Evolutionary conservation across 805 yeast species (phyloP), one percentile per base, ranked within the genome.

Genomic region (Myxozyma neglecta): DNA sequence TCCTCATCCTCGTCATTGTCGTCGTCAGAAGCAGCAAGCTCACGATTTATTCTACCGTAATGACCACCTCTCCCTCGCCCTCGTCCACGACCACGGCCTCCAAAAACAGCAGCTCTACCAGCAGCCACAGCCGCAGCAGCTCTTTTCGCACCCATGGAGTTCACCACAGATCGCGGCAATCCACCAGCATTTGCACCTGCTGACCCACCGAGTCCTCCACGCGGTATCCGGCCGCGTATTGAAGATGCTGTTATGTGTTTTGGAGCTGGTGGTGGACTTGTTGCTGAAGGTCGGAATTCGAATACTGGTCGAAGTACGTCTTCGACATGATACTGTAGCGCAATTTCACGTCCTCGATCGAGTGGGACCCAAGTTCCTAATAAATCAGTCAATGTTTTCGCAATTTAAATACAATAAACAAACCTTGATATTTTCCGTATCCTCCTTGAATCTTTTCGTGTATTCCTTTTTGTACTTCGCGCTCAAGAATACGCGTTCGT

Each of bases 381-480:
- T 0, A 18, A 39, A 39, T 13, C n/a, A 14, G 46, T 6, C 18
- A 16, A 3, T n/a, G 9, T 42, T n/a, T 42, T 9, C 16, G 18
- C 6, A 42, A 9, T 2, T 42, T 42, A n/a, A 42, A 42, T n/a
- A 13, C 20, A 3, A 10, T 20, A 42, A 16, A 42, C 46, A 8
- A 42, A 16, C 97, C 97, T 74, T 93, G 98, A 74, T 91, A 93
- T 71, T 92, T 87, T 57, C 98, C 98, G 73, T 91, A 92, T 1
- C 98, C 98, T 64, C 98, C 98, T 74, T 92, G 98, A 24, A 92
- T 90, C 73, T 93, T 93, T 70, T 92, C 97, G 73, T 92, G 97
- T 18, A 80, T 76, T 5, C 96, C 96, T 46, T 82, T 83, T 71
- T 93, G 97, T n/a, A 93, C 96, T 66, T 92, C 97, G 70, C 88